Conservation (phyloP, 2,329 filamentous ascomycete genomes). For the Fusarium nanum region DNA sequence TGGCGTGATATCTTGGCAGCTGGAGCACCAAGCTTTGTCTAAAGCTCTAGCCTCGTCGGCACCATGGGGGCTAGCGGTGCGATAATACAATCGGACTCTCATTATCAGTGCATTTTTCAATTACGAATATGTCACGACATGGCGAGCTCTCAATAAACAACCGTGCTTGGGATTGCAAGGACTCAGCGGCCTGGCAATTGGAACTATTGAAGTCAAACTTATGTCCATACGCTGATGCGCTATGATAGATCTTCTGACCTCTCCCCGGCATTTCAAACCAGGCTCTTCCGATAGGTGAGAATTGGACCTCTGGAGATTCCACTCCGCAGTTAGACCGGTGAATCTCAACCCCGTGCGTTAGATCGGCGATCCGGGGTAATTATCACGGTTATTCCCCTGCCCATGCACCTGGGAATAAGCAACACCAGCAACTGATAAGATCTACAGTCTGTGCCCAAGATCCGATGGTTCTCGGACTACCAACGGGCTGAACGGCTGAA, state of each 20-base stretch:
- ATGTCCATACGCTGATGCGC: fast-evolving
- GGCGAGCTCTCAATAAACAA: fast-evolving
- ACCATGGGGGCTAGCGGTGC: too few species aligned
- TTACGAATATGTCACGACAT: neutral
- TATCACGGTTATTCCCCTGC: neutral
- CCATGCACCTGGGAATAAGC: neutral
- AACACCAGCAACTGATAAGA: neutral
- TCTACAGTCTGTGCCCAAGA: neutral
- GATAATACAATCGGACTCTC: fast-evolving
- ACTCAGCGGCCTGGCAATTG: neutral
- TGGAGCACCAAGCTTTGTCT: too few species aligned
- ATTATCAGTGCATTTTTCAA: fast-evolving
- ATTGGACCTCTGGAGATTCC: neutral
- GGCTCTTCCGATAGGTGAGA: neutral
- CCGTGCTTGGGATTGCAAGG: neutral
- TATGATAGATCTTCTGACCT: neutral
- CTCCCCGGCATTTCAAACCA: fast-evolving
- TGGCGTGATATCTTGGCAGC: too few species aligned
- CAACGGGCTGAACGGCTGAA: neutral
- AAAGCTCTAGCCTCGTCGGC: too few species aligned
- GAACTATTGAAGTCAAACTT: neutral
- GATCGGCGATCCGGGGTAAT: neutral
- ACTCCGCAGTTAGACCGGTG: neutral
- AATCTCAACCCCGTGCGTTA: neutral
- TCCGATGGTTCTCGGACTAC: neutral